Evolutionary conservation across 2,329 filamentous ascomycete species (phyloP), one percentile per base, ranked within the genome.

Genomic region (Arthroderma sp.): DNA sequence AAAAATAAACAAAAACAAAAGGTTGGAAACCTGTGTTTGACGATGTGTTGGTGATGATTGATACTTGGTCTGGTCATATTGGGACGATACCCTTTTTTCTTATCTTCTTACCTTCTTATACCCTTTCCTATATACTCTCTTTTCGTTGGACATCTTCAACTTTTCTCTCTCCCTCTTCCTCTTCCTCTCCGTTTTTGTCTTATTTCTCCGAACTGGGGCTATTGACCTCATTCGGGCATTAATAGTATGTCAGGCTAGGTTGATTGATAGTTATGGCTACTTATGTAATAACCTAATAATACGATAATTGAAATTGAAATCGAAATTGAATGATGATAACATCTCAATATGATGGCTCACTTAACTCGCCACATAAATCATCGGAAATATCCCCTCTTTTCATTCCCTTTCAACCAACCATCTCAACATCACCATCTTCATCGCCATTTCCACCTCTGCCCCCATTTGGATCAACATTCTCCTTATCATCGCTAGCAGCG

Each of bases 401-500:
- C 7, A 8, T 11, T 8, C 29, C 7, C 27, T 9, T 15, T 33
- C 8, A 27, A n/a, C 40, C 6, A 42, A 8, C 40, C 40, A 33
- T 34, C 31, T 27, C 30, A 22, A 15, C 15, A 5, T 41, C 39
- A 27, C 36, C 32, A 34, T 34, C 32, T 34, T 11, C 32, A 34
- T 34, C 32, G 32, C 32, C 32, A 34, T 9, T 9, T 11, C 29
- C 28, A 8, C 3, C 6, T 22, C 39, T 29, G 8, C 1, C 3
- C 6, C 29, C 27, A 6, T 10, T 42, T 31, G 44, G 43, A 8
- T n/a, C 33, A 40, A 27, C 11, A 40, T 51, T 51, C 43, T 51
- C 49, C 40, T 51, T 51, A 29, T 51, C 45, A 10, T 51, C 45
- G 30, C 44, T 47, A 3, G 42, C 49, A 7, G 33, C 38, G 15